phyloP scores from a whole-genome alignment of 495 filamentous ascomycete genomes.

The Hypomontagnella submonticulosa region DNA sequence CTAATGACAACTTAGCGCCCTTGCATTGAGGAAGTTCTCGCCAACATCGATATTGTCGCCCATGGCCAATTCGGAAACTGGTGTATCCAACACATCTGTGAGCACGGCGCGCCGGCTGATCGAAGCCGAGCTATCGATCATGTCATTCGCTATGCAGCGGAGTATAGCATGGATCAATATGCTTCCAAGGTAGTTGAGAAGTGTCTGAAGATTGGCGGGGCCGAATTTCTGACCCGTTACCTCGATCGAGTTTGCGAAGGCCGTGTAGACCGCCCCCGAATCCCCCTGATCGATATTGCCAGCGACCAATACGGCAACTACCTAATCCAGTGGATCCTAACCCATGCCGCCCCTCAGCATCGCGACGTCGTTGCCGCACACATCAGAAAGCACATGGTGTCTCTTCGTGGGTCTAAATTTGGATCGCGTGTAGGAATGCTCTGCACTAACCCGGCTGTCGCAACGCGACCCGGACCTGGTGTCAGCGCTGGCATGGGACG shows the following conservation, averaged over 20 bases:
- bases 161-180: slow-evolving; percentile 99
- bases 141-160: slow-evolving; percentile 88
- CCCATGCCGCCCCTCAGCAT: slow-evolving; percentile 84
- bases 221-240: slow-evolving; percentile 91
- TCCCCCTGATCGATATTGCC: slow-evolving; percentile 97
- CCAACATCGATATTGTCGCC: slow-evolving; percentile 92
- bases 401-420: slow-evolving; percentile 96
- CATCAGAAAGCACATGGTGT: slow-evolving; percentile 99
- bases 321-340: slow-evolving; percentile 95
- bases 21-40: slow-evolving; percentile 95
- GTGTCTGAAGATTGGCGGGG: slow-evolving; percentile 94
- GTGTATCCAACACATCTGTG: slow-evolving; percentile 99
- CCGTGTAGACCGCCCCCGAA: slow-evolving; percentile 88
- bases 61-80: slow-evolving; percentile 99
- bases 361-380: slow-evolving; percentile 92
- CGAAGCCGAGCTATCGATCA: slow-evolving; percentile 94
- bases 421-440: slow-evolving; percentile 98
- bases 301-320: slow-evolving; percentile 99
- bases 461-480: slow-evolving; percentile 86
- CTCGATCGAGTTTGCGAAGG: slow-evolving; percentile 94
- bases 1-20: slow-evolving; percentile 74
- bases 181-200: slow-evolving; percentile 99
- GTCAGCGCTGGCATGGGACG: slow-evolving; percentile 69
- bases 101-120: slow-evolving; percentile 91
- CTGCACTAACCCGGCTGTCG: slow-evolving; percentile 90